A percentile compares a stretch with the other conserved stretches of the same genome.
Conservation (phyloP, 78 protist species). For the Monocercomonoides exilis region DNA sequence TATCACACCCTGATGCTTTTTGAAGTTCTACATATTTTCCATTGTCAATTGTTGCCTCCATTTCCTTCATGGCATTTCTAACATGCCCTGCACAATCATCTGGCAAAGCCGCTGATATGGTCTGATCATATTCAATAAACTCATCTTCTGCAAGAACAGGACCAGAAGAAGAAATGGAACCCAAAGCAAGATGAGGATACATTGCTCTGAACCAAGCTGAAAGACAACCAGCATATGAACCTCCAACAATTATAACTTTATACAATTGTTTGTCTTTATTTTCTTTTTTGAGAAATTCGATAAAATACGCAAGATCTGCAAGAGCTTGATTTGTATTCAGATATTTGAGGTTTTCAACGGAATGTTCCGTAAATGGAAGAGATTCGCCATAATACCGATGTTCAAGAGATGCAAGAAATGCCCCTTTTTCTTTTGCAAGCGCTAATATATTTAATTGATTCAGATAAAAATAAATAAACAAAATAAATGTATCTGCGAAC, state of each 20-base stretch:
- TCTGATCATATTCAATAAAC: slow-evolving; percentile 28
- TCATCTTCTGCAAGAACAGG: slow-evolving; percentile 19
- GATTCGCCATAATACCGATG: slow-evolving; percentile 71
- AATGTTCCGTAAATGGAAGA: slow-evolving; percentile 37
- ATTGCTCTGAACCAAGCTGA: slow-evolving; percentile 25
- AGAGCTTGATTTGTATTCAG: slow-evolving; percentile 56
- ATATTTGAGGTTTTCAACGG: slow-evolving; percentile 49
- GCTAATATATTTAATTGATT: background rate
- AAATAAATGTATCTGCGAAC: too few relatives aligned
- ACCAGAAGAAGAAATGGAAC: slow-evolving; percentile 21
- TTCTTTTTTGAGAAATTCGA: background rate
- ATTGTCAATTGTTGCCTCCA: background rate
- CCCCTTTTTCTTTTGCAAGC: slow-evolving; percentile 23
- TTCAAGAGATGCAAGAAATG: slow-evolving; percentile 53
- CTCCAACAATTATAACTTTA: slow-evolving; percentile 18
- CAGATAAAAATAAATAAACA: too few relatives aligned
- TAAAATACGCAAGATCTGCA: slow-evolving; percentile 27
- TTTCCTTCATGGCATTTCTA: background rate
- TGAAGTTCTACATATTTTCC: background rate
- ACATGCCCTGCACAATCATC: background rate
- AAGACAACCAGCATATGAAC: slow-evolving; percentile 45
- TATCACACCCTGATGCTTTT: background rate
- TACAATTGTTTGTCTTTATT: background rate
- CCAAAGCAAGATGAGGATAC: slow-evolving; percentile 40
- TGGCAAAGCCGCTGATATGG: background rate